phyloP scores from a whole-genome alignment of 768 basidiomycete genomes.

The Pulveroboletus sp. region DNA sequence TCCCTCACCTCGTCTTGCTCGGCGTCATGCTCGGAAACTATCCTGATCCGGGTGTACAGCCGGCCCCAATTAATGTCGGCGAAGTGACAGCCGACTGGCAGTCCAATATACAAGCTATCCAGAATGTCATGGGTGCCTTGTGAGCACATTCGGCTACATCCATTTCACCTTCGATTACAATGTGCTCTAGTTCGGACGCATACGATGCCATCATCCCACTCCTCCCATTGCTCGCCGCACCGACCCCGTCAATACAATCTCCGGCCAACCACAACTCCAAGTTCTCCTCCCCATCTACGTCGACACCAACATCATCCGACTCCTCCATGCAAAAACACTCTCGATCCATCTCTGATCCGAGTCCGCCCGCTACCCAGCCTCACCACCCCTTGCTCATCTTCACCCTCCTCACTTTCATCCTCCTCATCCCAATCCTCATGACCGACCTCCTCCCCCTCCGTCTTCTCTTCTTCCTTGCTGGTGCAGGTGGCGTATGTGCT shows the following conservation, averaged over 20 bases:
- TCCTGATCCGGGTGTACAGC: conserved; percentile 37
- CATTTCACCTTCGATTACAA: neutral
- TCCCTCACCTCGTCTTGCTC: conserved; percentile 64
- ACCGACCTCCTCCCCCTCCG: conserved; percentile 44
- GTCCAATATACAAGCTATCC: conserved; percentile 83
- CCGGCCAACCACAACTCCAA: no score
- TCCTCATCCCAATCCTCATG: conserved; percentile 40
- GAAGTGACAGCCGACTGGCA: conserved; percentile 80
- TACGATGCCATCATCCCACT: conserved; percentile 53
- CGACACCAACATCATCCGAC: no score
- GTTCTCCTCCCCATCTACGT: no score
- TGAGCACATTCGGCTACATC: conserved; percentile 34
- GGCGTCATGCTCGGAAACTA: conserved; percentile 64
- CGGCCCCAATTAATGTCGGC: conserved; percentile 36
- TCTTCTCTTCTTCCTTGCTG: conserved; percentile 36
- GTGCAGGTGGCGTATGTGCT: conserved; percentile 10
- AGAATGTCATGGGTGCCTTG: conserved; percentile 86
- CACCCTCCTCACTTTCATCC: conserved; percentile 39
- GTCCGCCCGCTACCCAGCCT: conserved; percentile 20
- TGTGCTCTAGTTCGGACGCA: conserved; percentile 51
- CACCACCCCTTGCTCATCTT: conserved; percentile 36
- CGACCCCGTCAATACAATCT: no score
- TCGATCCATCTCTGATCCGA: no score
- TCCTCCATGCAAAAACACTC: no score
- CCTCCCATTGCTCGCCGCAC: conserved; percentile 37